Evolutionary conservation across 78 protist genomes (phyloP).

Genomic region (Fonticula alba): DNA sequence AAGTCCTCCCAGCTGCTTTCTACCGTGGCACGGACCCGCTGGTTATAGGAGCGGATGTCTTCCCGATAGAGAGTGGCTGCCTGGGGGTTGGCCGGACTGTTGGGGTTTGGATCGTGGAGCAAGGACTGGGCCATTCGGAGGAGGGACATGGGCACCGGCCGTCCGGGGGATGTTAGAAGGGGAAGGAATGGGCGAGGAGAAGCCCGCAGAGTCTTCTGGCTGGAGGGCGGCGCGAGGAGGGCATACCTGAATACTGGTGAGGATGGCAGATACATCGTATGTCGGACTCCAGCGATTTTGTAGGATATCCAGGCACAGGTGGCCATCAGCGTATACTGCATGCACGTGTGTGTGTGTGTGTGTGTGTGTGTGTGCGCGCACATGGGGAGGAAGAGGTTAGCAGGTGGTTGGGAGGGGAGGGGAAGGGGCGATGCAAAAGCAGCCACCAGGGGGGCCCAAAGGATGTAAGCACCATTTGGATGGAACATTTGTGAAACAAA

Average conservation of each 20-base stretch:
- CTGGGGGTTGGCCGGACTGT: slow-evolving; percentile 94
- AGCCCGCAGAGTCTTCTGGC: too few relatives aligned
- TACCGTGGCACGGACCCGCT: slow-evolving; percentile 78
- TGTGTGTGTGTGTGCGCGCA: background rate
- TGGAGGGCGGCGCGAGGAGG: background rate
- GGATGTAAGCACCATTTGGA: slow-evolving; percentile 64
- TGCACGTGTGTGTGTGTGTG: background rate
- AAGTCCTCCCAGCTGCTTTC: slow-evolving; percentile 90
- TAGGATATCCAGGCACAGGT: slow-evolving; percentile 94
- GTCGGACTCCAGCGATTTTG: slow-evolving; percentile 97
- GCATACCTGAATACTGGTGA: slow-evolving; percentile 87
- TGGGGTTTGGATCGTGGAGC: slow-evolving; percentile 97
- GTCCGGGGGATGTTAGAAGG: too few relatives aligned
- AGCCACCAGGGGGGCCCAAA: background rate
- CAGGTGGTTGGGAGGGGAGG: background rate
- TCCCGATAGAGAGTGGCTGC: slow-evolving; percentile 92
- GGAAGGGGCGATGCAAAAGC: too few relatives aligned
- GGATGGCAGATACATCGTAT: slow-evolving; percentile 93
- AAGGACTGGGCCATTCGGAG: slow-evolving; percentile 49
- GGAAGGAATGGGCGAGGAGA: too few relatives aligned
- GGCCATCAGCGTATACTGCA: slow-evolving; percentile 90
- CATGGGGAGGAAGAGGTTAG: background rate
- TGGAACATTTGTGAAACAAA: slow-evolving; percentile 89
- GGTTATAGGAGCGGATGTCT: slow-evolving; percentile 83
- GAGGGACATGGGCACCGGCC: background rate